These are phyloP conservation scores for Boletus sp. DNA, from an alignment of 768 basidiomycete genomes.

Conservation along the genomic window DNA sequence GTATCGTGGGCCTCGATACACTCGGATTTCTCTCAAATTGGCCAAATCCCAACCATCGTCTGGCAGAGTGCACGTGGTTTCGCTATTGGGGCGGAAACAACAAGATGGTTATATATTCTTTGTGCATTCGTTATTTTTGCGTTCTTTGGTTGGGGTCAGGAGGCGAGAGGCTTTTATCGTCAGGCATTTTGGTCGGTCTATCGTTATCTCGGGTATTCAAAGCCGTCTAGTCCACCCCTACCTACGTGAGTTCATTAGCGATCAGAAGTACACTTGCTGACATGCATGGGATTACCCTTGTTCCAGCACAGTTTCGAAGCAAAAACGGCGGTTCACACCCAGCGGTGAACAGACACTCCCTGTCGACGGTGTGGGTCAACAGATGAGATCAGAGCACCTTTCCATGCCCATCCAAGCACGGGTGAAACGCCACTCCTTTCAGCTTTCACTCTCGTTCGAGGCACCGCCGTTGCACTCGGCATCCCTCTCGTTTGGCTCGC, in stretches of 20 bases:
- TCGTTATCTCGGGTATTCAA: too few species aligned
- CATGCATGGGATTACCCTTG: too few species aligned
- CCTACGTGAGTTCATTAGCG: too few species aligned
- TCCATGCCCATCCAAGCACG: background rate
- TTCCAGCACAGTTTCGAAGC: background rate
- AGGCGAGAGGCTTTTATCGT: conserved; percentile 43
- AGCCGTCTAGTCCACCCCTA: too few species aligned
- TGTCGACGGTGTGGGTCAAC: background rate
- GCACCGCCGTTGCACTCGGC: background rate
- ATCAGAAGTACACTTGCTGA: too few species aligned
- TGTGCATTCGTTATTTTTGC: conserved; percentile 44
- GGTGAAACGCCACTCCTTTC: background rate
- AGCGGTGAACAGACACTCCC: background rate
- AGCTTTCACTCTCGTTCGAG: background rate
- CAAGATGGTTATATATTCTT: conserved; percentile 41
- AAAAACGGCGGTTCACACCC: background rate
- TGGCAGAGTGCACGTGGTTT: conserved; percentile 35
- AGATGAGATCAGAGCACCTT: background rate
- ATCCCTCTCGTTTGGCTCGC: background rate
- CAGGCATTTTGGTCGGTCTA: too few species aligned
- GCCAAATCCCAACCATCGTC: conserved; percentile 31
- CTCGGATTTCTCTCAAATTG: conserved; percentile 42
- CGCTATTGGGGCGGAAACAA: conserved; percentile 30
- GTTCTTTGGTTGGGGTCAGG: conserved; percentile 58
- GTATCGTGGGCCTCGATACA: conserved; percentile 53